phyloP scores from a whole-genome alignment of 768 basidiomycete genomes.

The Termitomyces bulborhizus region DNA sequence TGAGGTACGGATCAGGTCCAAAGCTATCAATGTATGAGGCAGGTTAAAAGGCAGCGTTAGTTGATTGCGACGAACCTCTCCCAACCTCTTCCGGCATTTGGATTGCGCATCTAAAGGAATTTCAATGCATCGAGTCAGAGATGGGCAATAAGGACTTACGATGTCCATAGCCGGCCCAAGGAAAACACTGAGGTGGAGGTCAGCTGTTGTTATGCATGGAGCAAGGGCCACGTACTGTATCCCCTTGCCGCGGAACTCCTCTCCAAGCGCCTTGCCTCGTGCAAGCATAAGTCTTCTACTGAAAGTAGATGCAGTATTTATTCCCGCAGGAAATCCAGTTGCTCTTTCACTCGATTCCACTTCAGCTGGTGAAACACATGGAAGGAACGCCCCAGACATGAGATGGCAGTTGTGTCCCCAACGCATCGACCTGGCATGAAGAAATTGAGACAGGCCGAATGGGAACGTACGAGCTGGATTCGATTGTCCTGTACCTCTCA shows the following conservation, averaged over 20 bases:
- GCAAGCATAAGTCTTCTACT: constrained; percentile 58
- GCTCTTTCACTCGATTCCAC: constrained; percentile 34
- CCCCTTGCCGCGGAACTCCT: constrained; percentile 65
- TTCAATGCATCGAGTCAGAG: background rate
- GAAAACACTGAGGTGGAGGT: constrained; percentile 24
- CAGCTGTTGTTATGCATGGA: too few relatives aligned
- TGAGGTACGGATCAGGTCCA: constrained; percentile 20
- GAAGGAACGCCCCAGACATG: constrained; percentile 38
- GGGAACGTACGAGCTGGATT: constrained; percentile 25
- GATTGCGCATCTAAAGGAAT: constrained; percentile 27
- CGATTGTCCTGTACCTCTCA: constrained; percentile 40
- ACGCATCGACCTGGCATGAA: constrained; percentile 35
- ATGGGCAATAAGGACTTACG: constrained; percentile 18
- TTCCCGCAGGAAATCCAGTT: constrained; percentile 52
- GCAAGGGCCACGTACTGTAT: too few relatives aligned
- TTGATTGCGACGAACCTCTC: background rate
- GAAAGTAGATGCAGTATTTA: constrained; percentile 46
- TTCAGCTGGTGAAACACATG: constrained; percentile 41
- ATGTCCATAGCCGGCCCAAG: constrained; percentile 53
- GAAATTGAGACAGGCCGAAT: background rate
- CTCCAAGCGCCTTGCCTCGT: constrained; percentile 47
- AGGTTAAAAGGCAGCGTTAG: background rate
- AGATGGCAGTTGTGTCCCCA: constrained; percentile 37
- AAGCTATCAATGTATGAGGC: too few relatives aligned
- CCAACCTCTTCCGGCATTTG: too few relatives aligned